Percentiles rank a stretch among this genome's conserved stretches.
These are phyloP conservation scores for Vigna mungo DNA, from an alignment of 306 rosid genomes.

Conservation along the genomic window DNA sequence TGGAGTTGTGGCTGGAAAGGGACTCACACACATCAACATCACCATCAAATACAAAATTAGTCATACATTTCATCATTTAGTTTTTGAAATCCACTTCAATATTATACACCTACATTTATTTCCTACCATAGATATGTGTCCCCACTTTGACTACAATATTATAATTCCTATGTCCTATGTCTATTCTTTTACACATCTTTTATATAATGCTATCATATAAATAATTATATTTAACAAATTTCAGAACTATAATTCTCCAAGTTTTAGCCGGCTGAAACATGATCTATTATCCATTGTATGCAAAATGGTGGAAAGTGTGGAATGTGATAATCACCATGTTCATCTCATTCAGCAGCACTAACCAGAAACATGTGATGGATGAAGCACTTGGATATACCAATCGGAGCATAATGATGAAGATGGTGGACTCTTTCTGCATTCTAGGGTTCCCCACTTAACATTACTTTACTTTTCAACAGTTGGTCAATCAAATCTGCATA, in stretches of 20 bases:
- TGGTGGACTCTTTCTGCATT: not conserved
- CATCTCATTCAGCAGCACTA: not conserved
- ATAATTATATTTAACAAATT: too few species aligned
- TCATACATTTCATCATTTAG: slow-evolving; percentile 67
- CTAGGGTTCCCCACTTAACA: not conserved
- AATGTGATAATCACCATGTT: not conserved
- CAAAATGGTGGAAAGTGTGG: not conserved
- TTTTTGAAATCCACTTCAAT: slow-evolving; percentile 53
- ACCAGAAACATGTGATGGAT: not conserved
- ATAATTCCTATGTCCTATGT: too few species aligned
- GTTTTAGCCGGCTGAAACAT: too few species aligned
- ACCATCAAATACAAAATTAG: slow-evolving; percentile 33
- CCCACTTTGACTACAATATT: slow-evolving; percentile 1
- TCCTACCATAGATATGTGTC: slow-evolving; percentile 11
- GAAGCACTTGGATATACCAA: slow-evolving; percentile 4
- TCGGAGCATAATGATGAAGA: slow-evolving; percentile 10
- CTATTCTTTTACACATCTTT: too few species aligned
- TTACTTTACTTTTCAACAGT: not conserved
- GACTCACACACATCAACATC: slow-evolving; percentile 60
- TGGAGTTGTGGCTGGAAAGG: slow-evolving; percentile 61
- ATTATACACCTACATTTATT: not conserved
- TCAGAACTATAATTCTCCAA: too few species aligned
- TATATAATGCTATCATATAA: too few species aligned
- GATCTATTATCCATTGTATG: too few species aligned
- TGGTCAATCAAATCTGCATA: slow-evolving; percentile 5